Evolutionary conservation across 1,139 yeast genomes (phyloP), one percentile per base, ranked within the genome.

Genomic region (Suhomyces coccinellae): DNA sequence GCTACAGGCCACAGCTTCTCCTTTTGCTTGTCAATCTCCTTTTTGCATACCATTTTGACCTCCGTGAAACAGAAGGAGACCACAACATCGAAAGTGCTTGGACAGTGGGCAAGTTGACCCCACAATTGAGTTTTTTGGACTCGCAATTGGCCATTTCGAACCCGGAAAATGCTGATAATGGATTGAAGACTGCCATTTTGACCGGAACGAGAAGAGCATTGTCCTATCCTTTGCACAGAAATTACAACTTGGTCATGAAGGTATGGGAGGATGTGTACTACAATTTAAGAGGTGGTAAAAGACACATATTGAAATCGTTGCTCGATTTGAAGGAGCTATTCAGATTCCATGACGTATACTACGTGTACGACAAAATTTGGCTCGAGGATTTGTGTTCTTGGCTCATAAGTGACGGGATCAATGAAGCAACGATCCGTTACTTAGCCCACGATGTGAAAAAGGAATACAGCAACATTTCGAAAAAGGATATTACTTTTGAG

Each of bases 11-110:
- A 6, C 74, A 78, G 16, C 60, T 80, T 2, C 83, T 87, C 53
- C 67, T 84, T 28, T 73, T 87, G 1, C 63, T 91, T 0, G 60
- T 88, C 0, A 80, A 88, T 16, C 52, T 90, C 1, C 57, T 93
- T 16, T 93, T 87, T 64, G 82, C 87, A 0, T 85, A 82, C 55
- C 77, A 80, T 47, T 90, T 84, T 59, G 98, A 93, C 51, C 62
- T 76, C 40, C 69, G 97, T 33, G 87, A 86, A 43, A 85, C 82
- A 26, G 79, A 75, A 57, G 96, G 95, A 9, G 95, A 87, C 17
- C 81, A 82, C 43, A 88, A 82, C 16, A 82, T 86, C 8, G 99
- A 93, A 64, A 86, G 96, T 50, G 90, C 95, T 0, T 93, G 98
- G 99, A 85, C 95, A 0, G 77, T 93, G 12, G 98, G 98, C 1